Conservation (phyloP, 2,329 filamentous ascomycete species). For the Thelonectria olida region DNA sequence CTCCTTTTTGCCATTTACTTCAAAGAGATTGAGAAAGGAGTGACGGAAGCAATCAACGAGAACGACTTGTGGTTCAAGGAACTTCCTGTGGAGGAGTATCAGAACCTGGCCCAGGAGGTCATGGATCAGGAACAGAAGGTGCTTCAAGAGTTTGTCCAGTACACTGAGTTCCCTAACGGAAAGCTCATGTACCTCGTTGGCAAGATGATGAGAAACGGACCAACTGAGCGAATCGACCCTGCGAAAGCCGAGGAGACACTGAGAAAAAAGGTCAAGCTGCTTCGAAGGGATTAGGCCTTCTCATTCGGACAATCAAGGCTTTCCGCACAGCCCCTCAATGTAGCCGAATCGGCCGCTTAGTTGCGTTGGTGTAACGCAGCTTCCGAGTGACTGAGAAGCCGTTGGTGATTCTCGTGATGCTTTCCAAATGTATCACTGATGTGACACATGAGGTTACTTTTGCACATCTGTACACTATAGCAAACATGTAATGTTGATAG, state of each 20-base stretch:
- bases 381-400: constrained; percentile 11
- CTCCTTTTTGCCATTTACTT: constrained; percentile 63
- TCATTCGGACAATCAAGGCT: constrained; percentile 2
- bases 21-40: constrained; percentile 53
- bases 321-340: constrained; percentile 23
- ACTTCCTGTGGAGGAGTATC: constrained; percentile 58
- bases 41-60: constrained; percentile 55
- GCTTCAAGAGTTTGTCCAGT: constrained; percentile 55
- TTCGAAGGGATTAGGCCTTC: constrained; percentile 28
- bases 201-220: constrained; percentile 64
- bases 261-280: constrained; percentile 42
- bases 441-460: constrained; percentile 28
- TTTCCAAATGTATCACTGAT: constrained; percentile 29
- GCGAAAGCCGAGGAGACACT: constrained; percentile 59
- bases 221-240: constrained; percentile 65
- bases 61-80: constrained; percentile 65
- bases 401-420: constrained; percentile 21
- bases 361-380: constrained; percentile 30
- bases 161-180: constrained; percentile 60
- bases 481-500: constrained; percentile 30
- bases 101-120: constrained; percentile 53
- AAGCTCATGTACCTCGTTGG: constrained; percentile 70
- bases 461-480: constrained; percentile 28
- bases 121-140: constrained; percentile 58
- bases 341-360: constrained; percentile 23